A percentile compares a stretch with the other conserved stretches of the same genome.
Evolutionary conservation across 305 asterid species (phyloP).

Genomic region (Fraxinus baroniana): DNA sequence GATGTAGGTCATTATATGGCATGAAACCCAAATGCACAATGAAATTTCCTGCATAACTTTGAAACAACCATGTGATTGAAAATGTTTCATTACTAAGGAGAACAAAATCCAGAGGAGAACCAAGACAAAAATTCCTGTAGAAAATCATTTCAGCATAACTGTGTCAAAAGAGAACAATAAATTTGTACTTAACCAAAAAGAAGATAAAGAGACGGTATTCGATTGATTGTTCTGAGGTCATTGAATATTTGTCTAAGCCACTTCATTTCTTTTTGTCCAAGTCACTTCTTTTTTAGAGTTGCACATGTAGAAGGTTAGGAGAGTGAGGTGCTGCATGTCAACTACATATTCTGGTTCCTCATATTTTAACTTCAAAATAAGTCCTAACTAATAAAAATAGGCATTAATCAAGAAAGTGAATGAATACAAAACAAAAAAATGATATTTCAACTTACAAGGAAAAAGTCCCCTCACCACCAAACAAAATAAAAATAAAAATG

Average conservation of each 20-base stretch:
- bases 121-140: not conserved
- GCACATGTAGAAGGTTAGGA: not conserved
- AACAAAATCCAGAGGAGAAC: not conserved
- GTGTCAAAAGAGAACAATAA: not conserved
- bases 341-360: not conserved
- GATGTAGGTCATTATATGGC: not conserved
- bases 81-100: not conserved
- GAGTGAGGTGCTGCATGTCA: not conserved
- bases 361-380: not conserved
- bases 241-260: no score
- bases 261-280: no score
- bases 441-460: no score
- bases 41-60: not conserved
- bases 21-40: not conserved
- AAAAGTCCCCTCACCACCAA: not conserved
- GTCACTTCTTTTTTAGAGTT: no score
- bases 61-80: not conserved
- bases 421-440: no score
- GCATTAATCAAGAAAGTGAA: not conserved
- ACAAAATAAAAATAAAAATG: not conserved
- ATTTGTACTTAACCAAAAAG: not conserved
- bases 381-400: no score
- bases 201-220: not conserved
- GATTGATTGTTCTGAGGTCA: no score
- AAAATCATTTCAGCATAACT: not conserved